Evolutionary conservation across 2,329 filamentous ascomycete species (phyloP), one percentile per base, ranked within the genome.

Genomic region (Fusarium kyushuense): DNA sequence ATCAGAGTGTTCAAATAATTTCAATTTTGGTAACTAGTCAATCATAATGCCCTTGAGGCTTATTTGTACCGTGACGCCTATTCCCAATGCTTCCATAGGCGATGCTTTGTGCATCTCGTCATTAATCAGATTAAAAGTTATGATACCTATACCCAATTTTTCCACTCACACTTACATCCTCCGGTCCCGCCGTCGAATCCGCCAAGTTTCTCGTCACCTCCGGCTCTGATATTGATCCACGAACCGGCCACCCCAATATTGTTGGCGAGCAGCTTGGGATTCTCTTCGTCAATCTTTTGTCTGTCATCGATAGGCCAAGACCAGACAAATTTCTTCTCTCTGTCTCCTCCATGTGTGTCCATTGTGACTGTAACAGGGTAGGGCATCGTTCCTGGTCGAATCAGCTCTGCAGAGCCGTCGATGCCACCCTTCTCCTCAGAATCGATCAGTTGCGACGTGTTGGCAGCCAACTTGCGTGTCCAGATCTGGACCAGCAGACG

Each of bases 401-500:
- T 76, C 55, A 76, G 67, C 62, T 80, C 74, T 48, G 55, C 47
- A 7, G 72, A 70, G 10, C 72, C 74, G 29, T 74, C 71, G 54
- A 74, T 74, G 51, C 67, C 72, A 7, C 66, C 70, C 40, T 73
- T 73, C 2, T 70, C 75, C 19, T 76, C 76, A 1, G 78, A 53
- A 23, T 67, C 58, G 16, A 79, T 63, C 30, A 78, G 71, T 11
- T 69, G 84, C 65, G 51, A 88, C 25, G 83, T 81, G 29, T 79
- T 81, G 68, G 79, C 79, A 32, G 76, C 80, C 23, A 80, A 68
- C 58, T 79, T 80, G 8, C 83, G 81, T 19, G 89, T 91, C 88
- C 88, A 91, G 62, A 91, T 88, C 73, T 88, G 84, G 17, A 91
- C 84, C n/a, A 88, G 82, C 66, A 89, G 86, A 1, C 89, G 83